phyloP scores from a whole-genome alignment of 805 yeast species.

The Metschnikowia sp. region DNA sequence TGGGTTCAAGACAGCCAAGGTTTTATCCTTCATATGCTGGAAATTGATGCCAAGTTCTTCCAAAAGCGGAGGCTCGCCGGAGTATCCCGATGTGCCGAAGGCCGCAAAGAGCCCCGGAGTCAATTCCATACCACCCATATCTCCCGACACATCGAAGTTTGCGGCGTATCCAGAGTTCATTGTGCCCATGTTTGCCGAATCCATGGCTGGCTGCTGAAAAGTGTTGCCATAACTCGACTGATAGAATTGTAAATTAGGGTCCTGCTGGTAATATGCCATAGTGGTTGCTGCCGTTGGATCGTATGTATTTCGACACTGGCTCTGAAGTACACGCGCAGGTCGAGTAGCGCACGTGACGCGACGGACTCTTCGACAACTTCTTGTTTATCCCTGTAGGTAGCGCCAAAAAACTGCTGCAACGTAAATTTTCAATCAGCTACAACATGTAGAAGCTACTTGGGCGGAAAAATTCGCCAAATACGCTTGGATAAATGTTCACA shows the following conservation, averaged over 20 bases:
- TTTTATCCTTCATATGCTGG: constrained; percentile 78
- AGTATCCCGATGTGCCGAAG: constrained; percentile 86
- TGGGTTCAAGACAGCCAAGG: constrained; percentile 83
- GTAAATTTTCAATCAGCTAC: too few species aligned
- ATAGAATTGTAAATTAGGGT: constrained; percentile 42
- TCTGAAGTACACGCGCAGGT: not conserved
- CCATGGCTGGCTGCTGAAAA: constrained; percentile 23
- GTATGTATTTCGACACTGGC: not conserved
- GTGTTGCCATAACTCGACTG: constrained; percentile 37
- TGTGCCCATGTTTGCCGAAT: constrained; percentile 28
- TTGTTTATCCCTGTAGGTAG: not conserved
- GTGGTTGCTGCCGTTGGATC: not conserved
- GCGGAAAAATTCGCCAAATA: too few species aligned
- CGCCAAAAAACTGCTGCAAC: too few species aligned
- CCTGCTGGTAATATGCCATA: constrained; percentile 43
- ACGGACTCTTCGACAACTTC: not conserved
- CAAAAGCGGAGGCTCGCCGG: constrained; percentile 89
- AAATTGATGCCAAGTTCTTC: constrained; percentile 95
- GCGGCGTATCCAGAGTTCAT: constrained; percentile 39
- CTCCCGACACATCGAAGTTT: constrained; percentile 38
- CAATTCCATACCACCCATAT: constrained; percentile 46
- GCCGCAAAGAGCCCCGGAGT: constrained; percentile 85
- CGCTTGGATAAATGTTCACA: too few species aligned
- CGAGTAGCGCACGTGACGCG: constrained; percentile 4
- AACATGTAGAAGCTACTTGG: too few species aligned